These are phyloP conservation scores for Hymenochaete sp. DNA, from an alignment of 1,284 basidiomycete species.

Conservation along the genomic window DNA sequence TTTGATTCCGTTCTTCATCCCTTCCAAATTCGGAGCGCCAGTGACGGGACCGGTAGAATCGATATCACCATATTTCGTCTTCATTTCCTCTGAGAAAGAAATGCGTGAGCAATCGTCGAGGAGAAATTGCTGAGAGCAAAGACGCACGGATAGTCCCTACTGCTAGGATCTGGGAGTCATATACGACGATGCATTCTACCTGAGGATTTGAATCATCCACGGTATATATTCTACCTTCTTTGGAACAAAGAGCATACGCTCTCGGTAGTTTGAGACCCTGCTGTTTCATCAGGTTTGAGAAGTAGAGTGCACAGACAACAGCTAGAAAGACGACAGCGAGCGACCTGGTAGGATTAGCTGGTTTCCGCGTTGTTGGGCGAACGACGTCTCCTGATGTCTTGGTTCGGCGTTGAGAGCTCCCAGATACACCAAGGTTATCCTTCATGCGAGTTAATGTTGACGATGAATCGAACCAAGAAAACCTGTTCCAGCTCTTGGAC, in stretches of 20 bases:
- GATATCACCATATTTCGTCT: slow-evolving; percentile 26
- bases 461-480: too few species aligned
- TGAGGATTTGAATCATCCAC: slow-evolving; percentile 37
- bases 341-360: too few species aligned
- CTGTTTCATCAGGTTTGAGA: too few species aligned
- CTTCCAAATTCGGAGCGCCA: slow-evolving; percentile 14
- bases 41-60: slow-evolving; percentile 23
- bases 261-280: too few species aligned
- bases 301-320: too few species aligned
- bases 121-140: slow-evolving; percentile 10
- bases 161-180: slow-evolving; percentile 44
- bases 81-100: slow-evolving; percentile 23
- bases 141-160: slow-evolving; percentile 47
- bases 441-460: too few species aligned
- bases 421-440: too few species aligned
- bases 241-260: slow-evolving; percentile 41
- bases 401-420: too few species aligned
- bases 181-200: slow-evolving; percentile 65
- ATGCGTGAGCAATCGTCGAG: neutral
- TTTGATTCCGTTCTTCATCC: slow-evolving; percentile 27
- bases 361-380: too few species aligned
- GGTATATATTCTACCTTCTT: slow-evolving; percentile 40
- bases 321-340: too few species aligned
- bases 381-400: too few species aligned
- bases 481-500: too few species aligned